Evolutionary conservation across 345 rosid species (phyloP).

Genomic region (Mallotus nudiflorus): DNA sequence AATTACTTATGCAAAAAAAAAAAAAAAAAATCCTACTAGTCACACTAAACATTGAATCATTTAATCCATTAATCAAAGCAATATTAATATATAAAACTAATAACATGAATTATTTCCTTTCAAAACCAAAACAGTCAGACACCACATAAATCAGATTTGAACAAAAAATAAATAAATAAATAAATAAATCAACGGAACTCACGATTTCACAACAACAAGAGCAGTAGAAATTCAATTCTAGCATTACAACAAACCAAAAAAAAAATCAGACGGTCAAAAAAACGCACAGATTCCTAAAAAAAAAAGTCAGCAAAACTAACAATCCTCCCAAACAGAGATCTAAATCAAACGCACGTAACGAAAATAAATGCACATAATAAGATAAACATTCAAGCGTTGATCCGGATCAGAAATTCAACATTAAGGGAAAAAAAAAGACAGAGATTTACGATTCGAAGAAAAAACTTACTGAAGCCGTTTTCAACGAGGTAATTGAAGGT

Average conservation of each 20-base stretch:
- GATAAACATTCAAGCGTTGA: not conserved
- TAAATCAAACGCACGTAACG: not conserved
- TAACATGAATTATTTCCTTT: too few relatives aligned
- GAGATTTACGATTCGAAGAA: too few relatives aligned
- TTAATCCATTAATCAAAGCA: too few relatives aligned
- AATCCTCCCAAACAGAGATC: not conserved
- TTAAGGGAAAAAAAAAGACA: not conserved
- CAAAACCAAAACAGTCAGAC: too few relatives aligned
- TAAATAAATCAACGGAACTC: too few relatives aligned
- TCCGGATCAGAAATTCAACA: constrained; percentile 3
- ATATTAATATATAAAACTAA: too few relatives aligned
- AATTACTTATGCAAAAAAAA: not conserved
- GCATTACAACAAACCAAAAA: not conserved
- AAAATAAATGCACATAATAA: not conserved
- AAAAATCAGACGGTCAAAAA: not conserved
- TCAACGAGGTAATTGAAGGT: constrained; percentile 41
- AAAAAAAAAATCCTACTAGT: too few relatives aligned
- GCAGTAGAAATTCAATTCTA: not conserved
- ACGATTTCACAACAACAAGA: too few relatives aligned
- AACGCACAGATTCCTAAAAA: not conserved
- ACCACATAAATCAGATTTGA: too few relatives aligned
- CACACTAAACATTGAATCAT: too few relatives aligned
- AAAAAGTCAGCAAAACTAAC: constrained; percentile 6
- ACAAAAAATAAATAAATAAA: too few relatives aligned
- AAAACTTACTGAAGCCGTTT: constrained; percentile 30